Percentiles rank a stretch among this genome's conserved stretches.
Evolutionary conservation across 345 rosid species (phyloP).

Genomic region (Ceriops decandra): DNA sequence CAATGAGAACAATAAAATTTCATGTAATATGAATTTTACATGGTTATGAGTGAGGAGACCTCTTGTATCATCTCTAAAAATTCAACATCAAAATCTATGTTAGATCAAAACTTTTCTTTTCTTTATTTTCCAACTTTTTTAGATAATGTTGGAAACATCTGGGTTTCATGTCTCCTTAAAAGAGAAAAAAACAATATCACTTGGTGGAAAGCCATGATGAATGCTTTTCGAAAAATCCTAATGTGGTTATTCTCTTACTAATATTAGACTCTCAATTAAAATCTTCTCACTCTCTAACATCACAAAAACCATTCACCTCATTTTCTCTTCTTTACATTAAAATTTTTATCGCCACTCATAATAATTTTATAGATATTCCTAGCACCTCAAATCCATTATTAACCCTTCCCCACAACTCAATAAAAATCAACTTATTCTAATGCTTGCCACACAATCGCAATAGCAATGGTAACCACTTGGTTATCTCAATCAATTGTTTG

Average conservation of each 20-base stretch:
- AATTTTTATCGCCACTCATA: too few relatives aligned
- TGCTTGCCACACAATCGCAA: neutral
- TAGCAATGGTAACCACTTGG: neutral
- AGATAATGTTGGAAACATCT: neutral
- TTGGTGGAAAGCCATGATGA: neutral
- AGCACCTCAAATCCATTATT: too few relatives aligned
- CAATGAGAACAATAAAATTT: too few relatives aligned
- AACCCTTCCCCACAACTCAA: too few relatives aligned
- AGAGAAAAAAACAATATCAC: too few relatives aligned
- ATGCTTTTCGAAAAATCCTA: neutral
- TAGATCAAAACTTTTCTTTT: neutral
- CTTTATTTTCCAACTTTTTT: neutral
- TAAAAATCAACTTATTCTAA: too few relatives aligned
- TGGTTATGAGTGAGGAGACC: neutral
- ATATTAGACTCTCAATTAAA: neutral
- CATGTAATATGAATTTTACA: neutral
- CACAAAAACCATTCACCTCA: neutral
- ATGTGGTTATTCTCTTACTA: neutral
- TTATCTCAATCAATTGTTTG: neutral
- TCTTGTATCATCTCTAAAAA: neutral
- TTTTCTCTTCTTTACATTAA: too few relatives aligned
- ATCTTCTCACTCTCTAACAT: neutral
- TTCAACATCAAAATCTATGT: neutral
- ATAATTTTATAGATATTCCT: too few relatives aligned
- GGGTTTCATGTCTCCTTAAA: neutral